Conservation (phyloP, 495 filamentous ascomycete species). For the Penicillium dipodomyicola region DNA sequence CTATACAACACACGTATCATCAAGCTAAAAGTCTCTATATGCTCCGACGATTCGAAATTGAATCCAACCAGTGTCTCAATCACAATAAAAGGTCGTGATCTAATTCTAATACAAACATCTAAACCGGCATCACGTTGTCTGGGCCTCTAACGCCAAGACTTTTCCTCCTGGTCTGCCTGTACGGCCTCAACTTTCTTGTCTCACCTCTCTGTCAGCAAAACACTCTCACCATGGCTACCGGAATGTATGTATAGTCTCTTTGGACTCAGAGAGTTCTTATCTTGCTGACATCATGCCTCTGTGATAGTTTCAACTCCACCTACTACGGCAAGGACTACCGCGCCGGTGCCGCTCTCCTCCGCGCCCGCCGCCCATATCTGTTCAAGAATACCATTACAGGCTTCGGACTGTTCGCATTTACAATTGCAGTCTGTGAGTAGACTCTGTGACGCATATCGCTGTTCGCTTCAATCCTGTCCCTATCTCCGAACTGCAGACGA, state of each 20-base stretch:
- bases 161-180: conserved; percentile 12
- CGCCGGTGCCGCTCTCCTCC: conserved; percentile 78
- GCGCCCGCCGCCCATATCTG: conserved; percentile 87
- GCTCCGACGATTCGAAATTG: neutral
- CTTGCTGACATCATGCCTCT: conserved; percentile 17
- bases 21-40: neutral
- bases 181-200: conserved; percentile 11
- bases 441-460: neutral
- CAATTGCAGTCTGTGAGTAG: conserved; percentile 76
- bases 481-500: neutral
- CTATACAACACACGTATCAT: too few relatives aligned
- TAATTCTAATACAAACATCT: neutral
- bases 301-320: conserved; percentile 65
- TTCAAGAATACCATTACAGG: conserved; percentile 84
- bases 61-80: neutral
- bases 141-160: conserved; percentile 27
- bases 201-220: conserved; percentile 7
- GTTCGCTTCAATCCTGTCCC: neutral
- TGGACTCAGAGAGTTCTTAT: neutral
- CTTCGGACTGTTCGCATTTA: conserved; percentile 62
- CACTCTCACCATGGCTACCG: conserved; percentile 36
- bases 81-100: neutral
- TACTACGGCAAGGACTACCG: conserved; percentile 88
- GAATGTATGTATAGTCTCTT: conserved; percentile 39
- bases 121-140: conserved; percentile 6